Base-by-base conservation (phyloP, 1,139 yeast genomes). In the Debaryomyces udenii region DNA sequence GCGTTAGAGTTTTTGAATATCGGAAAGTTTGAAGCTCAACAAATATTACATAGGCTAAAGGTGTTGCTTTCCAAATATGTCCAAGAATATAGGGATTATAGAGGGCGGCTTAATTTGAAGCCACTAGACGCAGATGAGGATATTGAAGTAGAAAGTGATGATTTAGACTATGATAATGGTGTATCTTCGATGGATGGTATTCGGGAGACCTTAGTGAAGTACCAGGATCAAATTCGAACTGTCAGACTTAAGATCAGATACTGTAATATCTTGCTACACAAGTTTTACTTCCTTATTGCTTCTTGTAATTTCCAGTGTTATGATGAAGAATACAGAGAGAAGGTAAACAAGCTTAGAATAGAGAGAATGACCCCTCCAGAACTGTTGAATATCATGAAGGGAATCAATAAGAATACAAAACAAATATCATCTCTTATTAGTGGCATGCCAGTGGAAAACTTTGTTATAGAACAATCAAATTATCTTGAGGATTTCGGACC, bases 271-370 rank as follows among this genome's bases (percentile, higher is more conserved):
- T 57, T 80, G 10, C 64, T 86, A 16, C 97, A 91, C 58, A 82
- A 90, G 41, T 76, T 85, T 37, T 84, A 78, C 55, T 91, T 90
- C 56, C 78, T 89, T 48, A 68, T 86, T 30, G 99, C 90, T 0
- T 85, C 96, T 0, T 83, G 90, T 0, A 82, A 86, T 57, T 91
- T 80, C 52, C 90, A 86, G 53, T 61, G 72, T 31, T 72, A 80
- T 49, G 74, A 77, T 47, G 68, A 67, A 10, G 78, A 73, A 56
- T 70, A 68, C 37, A 57, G 53, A 31, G 43, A 51, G 7, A 60
- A 64, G 35, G 62, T 68, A 1, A 15, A 38, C 10, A 48, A 45
- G 35, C 33, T 48, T 13, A 36, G 27, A 31, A 32, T 37, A 16
- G 35, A 37, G 10, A 33, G 38, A 10, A n/a, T 48, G 38, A 39